These are phyloP conservation scores for Dendryphion nanum DNA, from an alignment of 2,329 filamentous ascomycete species.

Conservation along the genomic window DNA sequence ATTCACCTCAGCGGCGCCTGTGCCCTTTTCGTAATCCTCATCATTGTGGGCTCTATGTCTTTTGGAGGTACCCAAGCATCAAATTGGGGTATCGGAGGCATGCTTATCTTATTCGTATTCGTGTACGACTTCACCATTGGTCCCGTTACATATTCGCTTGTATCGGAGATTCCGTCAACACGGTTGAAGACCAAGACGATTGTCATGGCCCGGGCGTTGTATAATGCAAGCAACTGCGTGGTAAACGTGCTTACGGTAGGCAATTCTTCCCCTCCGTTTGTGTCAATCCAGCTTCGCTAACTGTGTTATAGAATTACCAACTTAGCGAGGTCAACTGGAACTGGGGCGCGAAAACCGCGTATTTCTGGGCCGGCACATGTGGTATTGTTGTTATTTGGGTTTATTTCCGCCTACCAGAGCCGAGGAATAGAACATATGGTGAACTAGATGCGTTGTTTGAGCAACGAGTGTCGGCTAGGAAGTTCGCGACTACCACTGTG, in stretches of 20 bases:
- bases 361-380: conserved; percentile 82
- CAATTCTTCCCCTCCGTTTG: background rate
- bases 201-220: conserved; percentile 72
- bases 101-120: conserved; percentile 50
- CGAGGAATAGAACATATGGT: conserved; percentile 75
- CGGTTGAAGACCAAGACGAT: conserved; percentile 87
- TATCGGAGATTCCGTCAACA: conserved; percentile 77
- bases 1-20: conserved; percentile 71
- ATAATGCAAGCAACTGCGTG: conserved; percentile 75
- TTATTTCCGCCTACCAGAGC: conserved; percentile 78
- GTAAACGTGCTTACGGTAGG: conserved; percentile 70
- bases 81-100: conserved; percentile 31
- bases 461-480: conserved; percentile 18
- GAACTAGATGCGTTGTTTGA: conserved; percentile 86
- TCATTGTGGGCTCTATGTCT: conserved; percentile 78
- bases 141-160: conserved; percentile 84
- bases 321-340: conserved; percentile 56
- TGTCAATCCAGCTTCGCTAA: background rate
- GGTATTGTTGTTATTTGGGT: conserved; percentile 77
- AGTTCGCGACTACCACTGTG: conserved; percentile 10
- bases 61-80: conserved; percentile 52
- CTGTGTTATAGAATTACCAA: conserved; percentile 17
- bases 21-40: conserved; percentile 59
- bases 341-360: conserved; percentile 82
- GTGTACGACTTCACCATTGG: conserved; percentile 85